These are phyloP conservation scores for Metschnikowia continentalis DNA, from an alignment of 805 yeast genomes.

Conservation along the genomic window DNA sequence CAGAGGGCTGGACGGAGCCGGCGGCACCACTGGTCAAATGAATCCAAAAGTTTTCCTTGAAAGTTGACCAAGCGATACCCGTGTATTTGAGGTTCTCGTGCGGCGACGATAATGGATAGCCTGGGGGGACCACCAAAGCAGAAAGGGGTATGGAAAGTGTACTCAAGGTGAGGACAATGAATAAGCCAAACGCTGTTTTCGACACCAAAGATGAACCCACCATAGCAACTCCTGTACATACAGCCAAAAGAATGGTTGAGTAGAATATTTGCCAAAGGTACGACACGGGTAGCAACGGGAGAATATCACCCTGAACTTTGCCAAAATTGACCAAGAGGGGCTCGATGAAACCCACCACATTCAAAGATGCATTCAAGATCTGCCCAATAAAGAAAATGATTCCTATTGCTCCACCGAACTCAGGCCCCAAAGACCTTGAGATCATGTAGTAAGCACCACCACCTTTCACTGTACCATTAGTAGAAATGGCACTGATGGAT, in stretches of 20 bases:
- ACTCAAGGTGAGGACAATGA: conserved; percentile 61
- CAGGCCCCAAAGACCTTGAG: conserved; percentile 92
- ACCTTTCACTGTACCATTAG: conserved; percentile 95
- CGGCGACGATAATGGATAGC: conserved; percentile 47
- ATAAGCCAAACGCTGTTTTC: conserved; percentile 72
- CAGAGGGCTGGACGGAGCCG: conserved; percentile 62
- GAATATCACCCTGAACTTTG: conserved; percentile 48
- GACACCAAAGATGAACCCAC: conserved; percentile 82
- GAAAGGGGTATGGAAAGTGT: conserved; percentile 83
- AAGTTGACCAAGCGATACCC: conserved; percentile 70
- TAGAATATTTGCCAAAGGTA: conserved; percentile 66
- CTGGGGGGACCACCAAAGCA: conserved; percentile 57
- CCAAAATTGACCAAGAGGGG: conserved; percentile 85
- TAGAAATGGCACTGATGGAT: conserved; percentile 91
- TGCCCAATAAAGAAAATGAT: conserved; percentile 93
- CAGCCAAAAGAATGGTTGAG: conserved; percentile 61
- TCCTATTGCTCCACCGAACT: conserved; percentile 97
- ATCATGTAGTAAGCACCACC: conserved; percentile 99
- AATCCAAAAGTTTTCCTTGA: conserved; percentile 67
- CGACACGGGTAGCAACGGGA: conserved; percentile 61
- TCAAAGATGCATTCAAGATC: conserved; percentile 83
- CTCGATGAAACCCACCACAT: conserved; percentile 93
- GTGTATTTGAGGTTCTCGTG: conserved; percentile 49
- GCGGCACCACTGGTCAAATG: conserved; percentile 87
- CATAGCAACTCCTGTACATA: conserved; percentile 72